Evolutionary conservation across 495 filamentous ascomycete genomes (phyloP).

Genomic region (Lophiotrema nucula): DNA sequence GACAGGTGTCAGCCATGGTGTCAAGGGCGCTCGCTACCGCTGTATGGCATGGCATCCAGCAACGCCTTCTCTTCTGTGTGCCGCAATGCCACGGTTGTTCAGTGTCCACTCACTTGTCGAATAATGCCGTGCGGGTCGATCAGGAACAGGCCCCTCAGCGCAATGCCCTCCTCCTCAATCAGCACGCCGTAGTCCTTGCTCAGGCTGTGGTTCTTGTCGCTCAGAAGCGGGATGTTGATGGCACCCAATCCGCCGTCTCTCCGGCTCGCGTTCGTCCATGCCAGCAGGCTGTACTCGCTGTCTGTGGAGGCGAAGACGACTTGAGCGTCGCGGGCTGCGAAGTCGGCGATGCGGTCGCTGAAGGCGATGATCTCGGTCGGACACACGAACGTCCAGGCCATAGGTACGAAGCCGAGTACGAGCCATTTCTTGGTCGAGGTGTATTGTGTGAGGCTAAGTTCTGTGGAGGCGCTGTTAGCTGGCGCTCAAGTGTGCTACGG

Average conservation of each 20-base stretch:
- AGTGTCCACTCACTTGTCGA: conserved; percentile 42
- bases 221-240: conserved; percentile 54
- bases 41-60: no score
- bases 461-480: conserved; percentile 29
- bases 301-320: conserved; percentile 54
- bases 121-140: conserved; percentile 58
- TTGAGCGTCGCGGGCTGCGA: conserved; percentile 44
- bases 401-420: conserved; percentile 52
- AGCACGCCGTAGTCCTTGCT: conserved; percentile 57
- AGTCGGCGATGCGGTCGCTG: conserved; percentile 46
- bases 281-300: conserved; percentile 53
- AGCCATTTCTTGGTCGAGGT: conserved; percentile 49
- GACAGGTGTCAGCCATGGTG: conserved; percentile 2
- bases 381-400: conserved; percentile 57
- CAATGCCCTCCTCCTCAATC: conserved; percentile 56
- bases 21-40: neutral
- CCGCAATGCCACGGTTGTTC: no score
- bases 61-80: neutral
- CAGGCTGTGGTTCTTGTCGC: conserved; percentile 57
- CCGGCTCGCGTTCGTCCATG: conserved; percentile 52
- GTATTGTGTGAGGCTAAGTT: conserved; percentile 47
- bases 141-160: conserved; percentile 58
- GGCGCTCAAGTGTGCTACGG: neutral
- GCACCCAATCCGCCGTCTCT: conserved; percentile 56
- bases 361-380: conserved; percentile 55